Evolutionary conservation across 495 filamentous ascomycete species (phyloP), one percentile per base, ranked within the genome.

Genomic region (Letharia lupina): DNA sequence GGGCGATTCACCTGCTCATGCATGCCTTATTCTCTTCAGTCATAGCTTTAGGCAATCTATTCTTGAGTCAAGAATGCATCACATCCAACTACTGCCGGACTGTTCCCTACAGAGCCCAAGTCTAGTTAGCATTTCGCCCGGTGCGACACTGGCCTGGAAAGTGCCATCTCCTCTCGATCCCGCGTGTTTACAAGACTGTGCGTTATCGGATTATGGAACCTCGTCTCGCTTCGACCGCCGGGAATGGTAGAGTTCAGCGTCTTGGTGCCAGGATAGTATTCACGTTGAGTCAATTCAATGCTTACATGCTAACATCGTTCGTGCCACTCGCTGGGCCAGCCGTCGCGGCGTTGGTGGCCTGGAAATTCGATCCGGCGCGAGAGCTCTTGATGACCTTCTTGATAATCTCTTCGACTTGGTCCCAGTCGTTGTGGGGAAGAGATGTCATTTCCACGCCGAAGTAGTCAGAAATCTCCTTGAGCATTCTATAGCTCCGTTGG

Each of bases 351-450:
- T 20, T 35, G 31, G 28, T 28, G 28, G 63, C 31, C 63, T 65
- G 67, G 60, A 83, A 89, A 61, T 81, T 83, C 3, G 83, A 78
- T 68, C 85, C 85, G 42, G 90, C 86, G 61, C 91, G 83, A 56
- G 83, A 84, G 68, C 85, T 91, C 79, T 92, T 93, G 80, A 96
- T 90, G 47, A 92, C 85, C 57, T 82, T 82, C 79, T 96, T 90
- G 65, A 97, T 85, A 58, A 85, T 82, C 63, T 81, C 79, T 76
- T 96, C 93, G n/a, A 92, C 89, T 48, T 81, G 75, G 68, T 97
- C 93, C 92, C 92, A 96, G 73, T 97, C 91, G 61, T 77, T 72
- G 33, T 84, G 86, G 40, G 86, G 79, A 50, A 91, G 77, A 33
- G 78, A 78, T 41, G 82, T 80, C 65, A 89, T 86, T 65, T 77